Percentiles rank a stretch among this genome's conserved stretches.
Conservation (phyloP, 2,329 filamentous ascomycete species). For the Scolecobasidium constrictum region DNA sequence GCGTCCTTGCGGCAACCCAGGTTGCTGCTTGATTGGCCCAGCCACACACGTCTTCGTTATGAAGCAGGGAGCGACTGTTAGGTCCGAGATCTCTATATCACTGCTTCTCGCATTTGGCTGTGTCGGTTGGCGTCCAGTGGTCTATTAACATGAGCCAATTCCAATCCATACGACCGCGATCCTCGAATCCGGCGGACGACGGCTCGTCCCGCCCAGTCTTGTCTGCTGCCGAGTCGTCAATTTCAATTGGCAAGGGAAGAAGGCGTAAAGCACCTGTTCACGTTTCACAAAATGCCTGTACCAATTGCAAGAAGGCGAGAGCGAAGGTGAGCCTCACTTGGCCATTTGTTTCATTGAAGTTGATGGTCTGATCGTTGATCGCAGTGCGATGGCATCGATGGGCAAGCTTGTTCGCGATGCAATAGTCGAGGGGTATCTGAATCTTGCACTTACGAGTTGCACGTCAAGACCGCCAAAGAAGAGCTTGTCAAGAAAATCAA, state of each 20-base stretch:
- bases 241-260: conserved; percentile 6
- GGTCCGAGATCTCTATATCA: not conserved
- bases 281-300: conserved; percentile 20
- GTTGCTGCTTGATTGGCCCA: not conserved
- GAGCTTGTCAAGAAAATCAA: conserved; percentile 18
- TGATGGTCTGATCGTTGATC: not conserved
- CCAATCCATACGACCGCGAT: not conserved
- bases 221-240: not conserved
- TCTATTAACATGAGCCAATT: not conserved
- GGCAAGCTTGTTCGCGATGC: conserved; percentile 16
- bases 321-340: conserved; percentile 16
- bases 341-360: not conserved
- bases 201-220: not conserved
- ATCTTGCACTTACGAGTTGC: conserved; percentile 19
- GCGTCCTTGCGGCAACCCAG: not conserved
- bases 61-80: not conserved
- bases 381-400: conserved; percentile 19
- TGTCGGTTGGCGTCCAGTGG: not conserved
- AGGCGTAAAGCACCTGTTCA: conserved; percentile 15
- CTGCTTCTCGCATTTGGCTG: not conserved
- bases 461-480: conserved; percentile 20
- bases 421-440: conserved; percentile 13
- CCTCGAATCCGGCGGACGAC: not conserved
- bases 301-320: conserved; percentile 18
- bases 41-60: not conserved